A percentile compares a stretch with the other conserved stretches of the same genome.
Conservation (phyloP, 2,329 filamentous ascomycete genomes). For the Ploettnerulaceae sp. region DNA sequence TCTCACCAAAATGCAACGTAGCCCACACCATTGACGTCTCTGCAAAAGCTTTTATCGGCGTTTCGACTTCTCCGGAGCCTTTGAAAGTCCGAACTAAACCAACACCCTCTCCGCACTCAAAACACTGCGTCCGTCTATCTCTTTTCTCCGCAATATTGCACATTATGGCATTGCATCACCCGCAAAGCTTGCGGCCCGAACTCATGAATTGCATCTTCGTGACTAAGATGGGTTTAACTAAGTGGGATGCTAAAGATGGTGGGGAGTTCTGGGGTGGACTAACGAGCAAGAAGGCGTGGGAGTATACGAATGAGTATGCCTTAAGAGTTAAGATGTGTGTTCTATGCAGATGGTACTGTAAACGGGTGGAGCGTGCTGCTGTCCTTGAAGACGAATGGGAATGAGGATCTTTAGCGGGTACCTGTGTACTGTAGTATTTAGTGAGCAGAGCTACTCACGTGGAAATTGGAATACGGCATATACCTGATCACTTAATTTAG, state of each 20-base stretch:
- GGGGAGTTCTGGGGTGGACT: slow-evolving; percentile 52
- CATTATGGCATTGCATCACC: slow-evolving; percentile 42
- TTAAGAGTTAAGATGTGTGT: too few species aligned
- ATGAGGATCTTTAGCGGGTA: slow-evolving; percentile 42
- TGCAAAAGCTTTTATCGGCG: slow-evolving; percentile 38
- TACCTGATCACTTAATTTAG: slow-evolving; percentile 43
- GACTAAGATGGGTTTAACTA: slow-evolving; percentile 40
- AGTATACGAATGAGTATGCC: too few species aligned
- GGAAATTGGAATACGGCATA: slow-evolving; percentile 47
- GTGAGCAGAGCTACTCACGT: slow-evolving; percentile 36
- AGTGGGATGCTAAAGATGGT: slow-evolving; percentile 43
- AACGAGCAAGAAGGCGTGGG: slow-evolving; percentile 44
- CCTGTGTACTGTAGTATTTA: slow-evolving; percentile 44
- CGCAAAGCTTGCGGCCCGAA: slow-evolving; percentile 31
- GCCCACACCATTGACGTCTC: slow-evolving; percentile 24
- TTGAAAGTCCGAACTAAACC: slow-evolving; percentile 40
- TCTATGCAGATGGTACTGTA: too few species aligned
- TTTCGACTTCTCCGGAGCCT: slow-evolving; percentile 46
- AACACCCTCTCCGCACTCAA: slow-evolving; percentile 33
- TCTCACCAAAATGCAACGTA: background rate
- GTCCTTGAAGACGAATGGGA: slow-evolving; percentile 47
- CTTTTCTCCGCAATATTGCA: slow-evolving; percentile 48
- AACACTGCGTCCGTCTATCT: slow-evolving; percentile 40
- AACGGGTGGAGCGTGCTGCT: slow-evolving; percentile 48
- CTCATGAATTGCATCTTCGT: slow-evolving; percentile 41